Evolutionary conservation across 2,329 filamentous ascomycete genomes (phyloP), one percentile per base, ranked within the genome.

Genomic region (Leptographium radiaticola): DNA sequence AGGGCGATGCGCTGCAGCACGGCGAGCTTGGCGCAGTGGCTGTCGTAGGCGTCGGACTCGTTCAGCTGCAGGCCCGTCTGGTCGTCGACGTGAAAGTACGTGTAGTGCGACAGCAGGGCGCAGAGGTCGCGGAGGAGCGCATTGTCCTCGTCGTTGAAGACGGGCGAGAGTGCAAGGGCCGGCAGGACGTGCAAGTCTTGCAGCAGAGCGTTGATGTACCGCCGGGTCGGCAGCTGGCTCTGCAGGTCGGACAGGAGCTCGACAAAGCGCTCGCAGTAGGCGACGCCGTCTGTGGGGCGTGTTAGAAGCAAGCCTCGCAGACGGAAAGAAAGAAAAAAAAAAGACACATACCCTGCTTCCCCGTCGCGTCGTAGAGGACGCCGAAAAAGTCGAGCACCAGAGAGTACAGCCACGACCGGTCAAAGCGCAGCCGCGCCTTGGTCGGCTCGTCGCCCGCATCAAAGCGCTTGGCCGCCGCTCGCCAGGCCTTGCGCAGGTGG

Each of bases 341-440:
- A 25, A 25, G 12, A 16, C 11, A 9, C 55, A 20, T 25, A 54
- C 55, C 55, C 12, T 52, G 20, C 31, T 18, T 46, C 3, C 53
- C 53, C 2, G 45, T 31, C 33, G 72, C 70, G 30, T 74, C 71
- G 65, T 94, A 87, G 11, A 96, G 70, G 53, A 84, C 74, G 57
- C 82, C 77, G 34, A 95, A 65, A 62, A 97, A 96, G 63, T 95
- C 86, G 36, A 96, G 69, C 0, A 93, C 72, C 60, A 97, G 75
- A 4, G 87, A 85, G 64, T 89, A 95, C 12, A 98, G 75, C 94
- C 93, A 98, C 46, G 87, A 87, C 53, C 94, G 80, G 68, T 98
- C 93, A 61, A 98, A 96, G 30, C 87, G 83, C 59, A 97, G 72
- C 53, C 84, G 82, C 16, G 86, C 83, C 65, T 96, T 89, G 1